phyloP scores from a whole-genome alignment of 352 stramenopile genomes.

The Globisporangium alternatum region DNA sequence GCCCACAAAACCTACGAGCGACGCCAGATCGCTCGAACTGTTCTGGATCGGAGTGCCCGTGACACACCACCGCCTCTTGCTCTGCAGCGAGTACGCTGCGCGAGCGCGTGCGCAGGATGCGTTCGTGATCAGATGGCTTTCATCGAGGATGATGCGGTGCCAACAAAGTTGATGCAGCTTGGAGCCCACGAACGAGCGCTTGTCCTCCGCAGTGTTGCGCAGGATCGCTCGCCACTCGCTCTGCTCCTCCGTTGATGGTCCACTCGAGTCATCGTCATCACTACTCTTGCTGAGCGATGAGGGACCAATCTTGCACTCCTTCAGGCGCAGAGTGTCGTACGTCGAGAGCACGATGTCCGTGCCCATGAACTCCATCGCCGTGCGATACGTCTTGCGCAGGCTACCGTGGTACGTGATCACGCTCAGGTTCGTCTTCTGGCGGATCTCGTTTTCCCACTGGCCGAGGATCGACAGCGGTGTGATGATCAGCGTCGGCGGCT shows the following conservation, averaged over 20 bases:
- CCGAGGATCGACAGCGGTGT: conserved; percentile 82
- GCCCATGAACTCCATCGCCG: conserved; percentile 73
- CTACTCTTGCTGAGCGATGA: conserved; percentile 19
- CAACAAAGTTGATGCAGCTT: conserved; percentile 80
- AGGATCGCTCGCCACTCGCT: conserved; percentile 16
- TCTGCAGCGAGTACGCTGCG: conserved; percentile 61
- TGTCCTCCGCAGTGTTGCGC: conserved; percentile 11
- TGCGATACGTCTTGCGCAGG: conserved; percentile 58
- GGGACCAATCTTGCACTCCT: conserved; percentile 59
- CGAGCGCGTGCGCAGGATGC: conserved; percentile 59
- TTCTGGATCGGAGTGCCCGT: conserved; percentile 92
- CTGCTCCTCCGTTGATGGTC: neutral
- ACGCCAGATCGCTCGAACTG: conserved; percentile 76
- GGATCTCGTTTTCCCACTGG: conserved; percentile 84
- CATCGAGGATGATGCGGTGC: conserved; percentile 87
- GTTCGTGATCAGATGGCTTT: conserved; percentile 90
- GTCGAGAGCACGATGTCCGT: conserved; percentile 77
- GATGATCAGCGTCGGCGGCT: conserved; percentile 70
- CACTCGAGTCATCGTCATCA: conserved; percentile 14
- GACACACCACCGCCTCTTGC: conserved; percentile 81
- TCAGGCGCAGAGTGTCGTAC: conserved; percentile 72
- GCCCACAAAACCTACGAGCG: conserved; percentile 86
- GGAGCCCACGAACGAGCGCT: conserved; percentile 33
- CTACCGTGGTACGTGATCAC: conserved; percentile 74
- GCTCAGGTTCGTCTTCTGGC: conserved; percentile 70